phyloP scores from a whole-genome alignment of 148 eudicot genomes.

The Rheum nobile region DNA sequence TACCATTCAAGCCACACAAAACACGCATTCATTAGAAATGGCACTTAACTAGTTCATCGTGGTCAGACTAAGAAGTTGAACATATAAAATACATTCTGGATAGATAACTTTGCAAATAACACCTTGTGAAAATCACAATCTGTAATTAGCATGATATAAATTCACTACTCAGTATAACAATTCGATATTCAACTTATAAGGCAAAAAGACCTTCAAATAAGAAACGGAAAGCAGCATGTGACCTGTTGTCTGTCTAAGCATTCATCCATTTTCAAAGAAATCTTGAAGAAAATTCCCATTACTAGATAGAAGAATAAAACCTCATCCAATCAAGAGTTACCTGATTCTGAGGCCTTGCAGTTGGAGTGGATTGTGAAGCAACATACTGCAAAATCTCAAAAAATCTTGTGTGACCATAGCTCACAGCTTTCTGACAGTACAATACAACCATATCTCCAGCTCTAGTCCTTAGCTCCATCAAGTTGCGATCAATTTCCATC shows the following conservation, averaged over 20 bases:
- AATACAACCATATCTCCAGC: conserved; percentile 67
- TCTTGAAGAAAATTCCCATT: no score
- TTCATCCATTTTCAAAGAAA: no score
- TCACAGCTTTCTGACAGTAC: conserved; percentile 56
- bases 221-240: no score
- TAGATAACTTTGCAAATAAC: background rate
- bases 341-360: conserved; percentile 3
- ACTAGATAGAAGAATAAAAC: background rate
- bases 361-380: conserved; percentile 36
- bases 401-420: conserved; percentile 62
- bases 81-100: background rate
- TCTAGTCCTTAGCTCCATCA: conserved; percentile 70
- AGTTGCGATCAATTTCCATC: conserved; percentile 75
- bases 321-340: background rate
- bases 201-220: no score
- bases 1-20: background rate
- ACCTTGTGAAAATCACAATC: background rate
- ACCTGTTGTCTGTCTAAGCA: background rate
- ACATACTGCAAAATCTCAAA: conserved; percentile 69
- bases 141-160: background rate
- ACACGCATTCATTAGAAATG: background rate
- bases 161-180: background rate
- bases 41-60: background rate
- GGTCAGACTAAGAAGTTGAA: background rate
- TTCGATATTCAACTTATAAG: background rate